Base-by-base conservation (phyloP, 495 filamentous ascomycete genomes). In the Alectoria sarmentosa region DNA sequence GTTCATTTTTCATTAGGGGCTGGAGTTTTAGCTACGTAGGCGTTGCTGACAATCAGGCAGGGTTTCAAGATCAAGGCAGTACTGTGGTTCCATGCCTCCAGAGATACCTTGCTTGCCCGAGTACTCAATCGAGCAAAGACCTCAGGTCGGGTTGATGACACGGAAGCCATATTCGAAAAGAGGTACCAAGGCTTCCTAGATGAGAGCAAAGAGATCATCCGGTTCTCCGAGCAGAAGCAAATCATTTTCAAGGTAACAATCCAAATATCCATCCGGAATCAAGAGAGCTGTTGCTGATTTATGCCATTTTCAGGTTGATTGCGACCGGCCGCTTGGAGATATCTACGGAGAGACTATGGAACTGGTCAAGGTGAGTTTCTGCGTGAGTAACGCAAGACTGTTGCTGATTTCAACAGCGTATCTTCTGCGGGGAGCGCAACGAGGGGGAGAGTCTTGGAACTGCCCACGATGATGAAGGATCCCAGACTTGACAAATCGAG, bases 111-210 rank as follows among this genome's bases (percentile, higher is more conserved):
- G 42, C 7, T 37, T 10, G 17, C 52, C 7, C 32, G 65, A 21
- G 7, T 67, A 7, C 17, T 55, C 15, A 39, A 52, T 8, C 63
- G 65, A 63, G 61, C 41, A 8, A 19, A 67, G 37, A 52, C 61
- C 10, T 67, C 61, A 15, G 61, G 55, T 13, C 63, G 61, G 19
- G 55, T 67, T 23, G 65, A 67, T 28, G 65, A 64, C 44, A 67
- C 34, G 28, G 42, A 23, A 30, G 65, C 37, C 36, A 64, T 46
- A 42, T 63, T 67, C 60, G n/a, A n/a, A 36, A 49, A 54, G 26
- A 58, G 65, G 37, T 63, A 54, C 28, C 34, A 60, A 19, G 61
- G 37, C 4, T 63, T 63, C 42, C 19, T 32, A 11, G 41, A 67
- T n/a, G 34, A 63, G n/a, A 65, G 19, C n/a, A 19, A 49, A 42